Evolutionary conservation across 306 rosid species (phyloP).

Genomic region (Argentina anserina): DNA sequence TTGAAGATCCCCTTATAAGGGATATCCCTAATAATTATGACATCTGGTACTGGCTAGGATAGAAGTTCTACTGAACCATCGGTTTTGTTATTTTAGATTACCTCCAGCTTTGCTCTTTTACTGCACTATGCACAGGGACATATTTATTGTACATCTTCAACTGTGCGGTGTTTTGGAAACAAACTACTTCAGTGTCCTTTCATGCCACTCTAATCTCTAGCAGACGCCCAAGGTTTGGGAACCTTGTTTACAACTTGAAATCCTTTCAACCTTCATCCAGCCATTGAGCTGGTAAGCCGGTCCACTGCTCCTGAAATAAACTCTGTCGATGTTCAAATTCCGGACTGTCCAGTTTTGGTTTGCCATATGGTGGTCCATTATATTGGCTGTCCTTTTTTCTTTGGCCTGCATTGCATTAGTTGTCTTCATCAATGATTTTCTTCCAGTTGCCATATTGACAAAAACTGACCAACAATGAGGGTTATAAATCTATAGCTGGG

Average conservation of each 20-base stretch:
- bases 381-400: conserved; percentile 21
- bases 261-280: conserved; percentile 33
- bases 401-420: conserved; percentile 16
- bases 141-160: conserved; percentile 5
- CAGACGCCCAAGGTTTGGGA: conserved; percentile 24
- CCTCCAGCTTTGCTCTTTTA: conserved; percentile 2
- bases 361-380: conserved; percentile 28
- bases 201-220: conserved; percentile 24
- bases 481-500: conserved; percentile 19
- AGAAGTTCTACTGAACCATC: neutral
- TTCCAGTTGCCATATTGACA: conserved; percentile 27
- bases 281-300: conserved; percentile 44
- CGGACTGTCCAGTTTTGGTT: conserved; percentile 19
- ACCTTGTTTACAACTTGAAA: conserved; percentile 26
- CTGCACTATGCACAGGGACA: neutral
- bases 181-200: conserved; percentile 27
- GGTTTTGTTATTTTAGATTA: neutral
- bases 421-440: conserved; percentile 28
- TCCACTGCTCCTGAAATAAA: conserved; percentile 38
- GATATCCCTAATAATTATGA: neutral
- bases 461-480: conserved; percentile 15
- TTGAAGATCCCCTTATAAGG: neutral
- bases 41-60: conserved; percentile 10
- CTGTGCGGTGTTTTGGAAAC: conserved; percentile 19
- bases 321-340: conserved; percentile 20